A percentile compares a stretch with the other conserved stretches of the same genome.
Conservation (phyloP, 1,139 yeast species). For the Hemisphaericaspora subhashii region DNA sequence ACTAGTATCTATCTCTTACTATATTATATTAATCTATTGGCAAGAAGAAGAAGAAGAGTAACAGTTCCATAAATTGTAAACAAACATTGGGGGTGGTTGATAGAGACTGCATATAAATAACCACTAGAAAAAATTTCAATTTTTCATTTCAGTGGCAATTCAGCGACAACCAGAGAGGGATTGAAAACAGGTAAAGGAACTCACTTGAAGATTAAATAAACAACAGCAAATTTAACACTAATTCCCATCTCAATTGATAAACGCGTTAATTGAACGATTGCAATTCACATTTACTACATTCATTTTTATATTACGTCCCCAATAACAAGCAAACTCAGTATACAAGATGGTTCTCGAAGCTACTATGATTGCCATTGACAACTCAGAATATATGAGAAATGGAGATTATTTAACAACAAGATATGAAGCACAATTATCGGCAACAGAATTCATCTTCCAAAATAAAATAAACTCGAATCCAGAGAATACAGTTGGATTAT, state of each 20-base stretch:
- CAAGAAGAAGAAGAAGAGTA: no score
- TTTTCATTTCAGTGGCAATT: not conserved
- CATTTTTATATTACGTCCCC: not conserved
- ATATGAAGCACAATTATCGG: conserved; percentile 89
- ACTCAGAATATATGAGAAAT: conserved; percentile 93
- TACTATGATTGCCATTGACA: conserved; percentile 91
- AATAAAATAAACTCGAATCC: conserved; percentile 87
- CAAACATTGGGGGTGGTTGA: no score
- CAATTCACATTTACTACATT: no score
- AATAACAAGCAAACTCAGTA: not conserved
- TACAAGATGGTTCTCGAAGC: conserved; percentile 86
- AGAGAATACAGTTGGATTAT: conserved; percentile 88
- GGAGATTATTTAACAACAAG: conserved; percentile 92
- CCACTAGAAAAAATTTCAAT: not conserved
- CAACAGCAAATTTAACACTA: no score
- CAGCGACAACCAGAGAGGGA: no score
- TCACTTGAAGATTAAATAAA: no score
- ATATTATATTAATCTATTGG: no score
- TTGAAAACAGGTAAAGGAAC: no score
- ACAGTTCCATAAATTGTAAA: no score
- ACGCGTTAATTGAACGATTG: not conserved
- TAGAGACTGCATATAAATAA: not conserved
- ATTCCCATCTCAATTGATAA: not conserved
- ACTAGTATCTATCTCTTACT: no score
- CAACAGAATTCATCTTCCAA: conserved; percentile 87